Evolutionary conservation across 768 basidiomycete species (phyloP).

Genomic region (Amanita jacksonii): DNA sequence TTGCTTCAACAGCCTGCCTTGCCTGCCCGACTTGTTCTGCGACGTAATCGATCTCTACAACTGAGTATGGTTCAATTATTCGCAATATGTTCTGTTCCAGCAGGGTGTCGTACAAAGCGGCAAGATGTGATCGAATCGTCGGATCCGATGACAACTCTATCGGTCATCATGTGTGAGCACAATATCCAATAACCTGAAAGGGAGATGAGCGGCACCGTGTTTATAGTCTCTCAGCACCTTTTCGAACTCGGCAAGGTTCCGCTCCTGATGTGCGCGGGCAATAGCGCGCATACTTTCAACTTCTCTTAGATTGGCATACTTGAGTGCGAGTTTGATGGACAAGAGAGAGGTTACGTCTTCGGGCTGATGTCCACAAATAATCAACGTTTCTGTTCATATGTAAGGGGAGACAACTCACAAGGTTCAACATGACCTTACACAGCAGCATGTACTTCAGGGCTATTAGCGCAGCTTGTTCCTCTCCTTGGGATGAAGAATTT

Average conservation of each 20-base stretch:
- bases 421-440: constrained; percentile 96
- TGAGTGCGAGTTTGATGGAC: constrained; percentile 77
- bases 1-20: constrained; percentile 80
- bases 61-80: constrained; percentile 92
- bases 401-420: constrained; percentile 42
- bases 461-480: constrained; percentile 55
- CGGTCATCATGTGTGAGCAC: neutral
- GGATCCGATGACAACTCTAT: constrained; percentile 91
- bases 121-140: constrained; percentile 90
- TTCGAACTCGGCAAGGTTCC: constrained; percentile 87
- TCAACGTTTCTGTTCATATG: neutral
- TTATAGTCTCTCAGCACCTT: constrained; percentile 79
- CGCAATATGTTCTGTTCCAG: constrained; percentile 92
- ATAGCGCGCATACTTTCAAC: constrained; percentile 95
- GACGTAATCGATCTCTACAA: constrained; percentile 86
- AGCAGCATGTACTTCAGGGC: constrained; percentile 97
- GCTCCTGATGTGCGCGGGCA: constrained; percentile 86
- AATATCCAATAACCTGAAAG: neutral
- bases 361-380: constrained; percentile 40
- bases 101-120: constrained; percentile 90
- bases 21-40: constrained; percentile 85
- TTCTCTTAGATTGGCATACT: constrained; percentile 81
- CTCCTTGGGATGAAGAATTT: constrained; percentile 70
- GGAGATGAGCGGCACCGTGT: constrained; percentile 37
- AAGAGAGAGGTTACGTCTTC: constrained; percentile 89